Evolutionary conservation across 371 early-diverging fungal genomes (phyloP).

Genomic region (Mortierella sp.): DNA sequence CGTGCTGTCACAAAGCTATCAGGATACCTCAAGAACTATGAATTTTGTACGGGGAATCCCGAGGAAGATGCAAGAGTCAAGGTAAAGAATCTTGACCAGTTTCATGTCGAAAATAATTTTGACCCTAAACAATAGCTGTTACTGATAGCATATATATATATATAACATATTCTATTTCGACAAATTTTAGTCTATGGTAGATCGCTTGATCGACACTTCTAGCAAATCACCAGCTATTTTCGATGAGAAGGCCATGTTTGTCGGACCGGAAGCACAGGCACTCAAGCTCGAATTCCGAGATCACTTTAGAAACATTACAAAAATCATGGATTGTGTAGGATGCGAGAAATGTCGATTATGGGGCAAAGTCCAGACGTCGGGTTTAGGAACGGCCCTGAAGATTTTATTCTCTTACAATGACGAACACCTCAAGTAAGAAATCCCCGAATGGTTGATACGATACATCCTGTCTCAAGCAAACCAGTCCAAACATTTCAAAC

Average conservation of each 20-base stretch:
- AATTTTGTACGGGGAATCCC: slow-evolving; percentile 70
- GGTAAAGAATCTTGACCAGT: not conserved
- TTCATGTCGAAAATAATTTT: not conserved
- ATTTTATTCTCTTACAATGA: slow-evolving; percentile 86
- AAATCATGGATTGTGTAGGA: slow-evolving; percentile 98
- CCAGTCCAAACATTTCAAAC: no score
- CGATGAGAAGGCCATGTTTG: slow-evolving; percentile 94
- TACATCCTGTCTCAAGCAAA: no score
- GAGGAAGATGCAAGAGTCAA: slow-evolving; percentile 24
- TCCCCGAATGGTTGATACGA: not conserved
- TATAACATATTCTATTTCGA: not conserved
- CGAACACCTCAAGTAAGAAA: slow-evolving; percentile 65
- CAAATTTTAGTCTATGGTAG: slow-evolving; percentile 62
- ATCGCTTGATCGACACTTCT: slow-evolving; percentile 69
- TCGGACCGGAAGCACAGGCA: slow-evolving; percentile 53
- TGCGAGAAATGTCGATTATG: slow-evolving; percentile 99
- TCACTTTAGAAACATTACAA: slow-evolving; percentile 95
- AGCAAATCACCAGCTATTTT: slow-evolving; percentile 81
- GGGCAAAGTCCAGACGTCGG: slow-evolving; percentile 91
- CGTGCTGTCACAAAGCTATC: slow-evolving; percentile 88
- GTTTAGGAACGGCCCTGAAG: slow-evolving; percentile 53
- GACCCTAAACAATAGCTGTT: not conserved
- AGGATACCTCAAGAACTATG: slow-evolving; percentile 79
- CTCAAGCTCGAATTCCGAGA: slow-evolving; percentile 89
- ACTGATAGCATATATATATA: not conserved